phyloP scores from a whole-genome alignment of 306 rosid genomes.

The Glycine latifolia region DNA sequence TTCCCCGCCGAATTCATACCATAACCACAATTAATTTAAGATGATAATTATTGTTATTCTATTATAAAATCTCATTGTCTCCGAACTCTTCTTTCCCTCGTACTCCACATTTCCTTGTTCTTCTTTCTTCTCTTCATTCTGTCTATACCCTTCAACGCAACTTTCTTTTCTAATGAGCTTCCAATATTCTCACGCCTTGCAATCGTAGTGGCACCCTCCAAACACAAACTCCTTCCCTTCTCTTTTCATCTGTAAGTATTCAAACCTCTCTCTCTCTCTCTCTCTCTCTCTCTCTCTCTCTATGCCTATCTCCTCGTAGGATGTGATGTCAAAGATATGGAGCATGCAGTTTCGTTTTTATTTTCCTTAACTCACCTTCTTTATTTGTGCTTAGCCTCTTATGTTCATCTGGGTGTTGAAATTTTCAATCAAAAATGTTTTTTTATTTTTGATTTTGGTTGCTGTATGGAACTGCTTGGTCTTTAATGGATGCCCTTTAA shows the following conservation, averaged over 20 bases:
- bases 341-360: constrained; percentile 12
- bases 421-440: constrained; percentile 6
- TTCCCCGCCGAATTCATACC: background rate
- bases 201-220: background rate
- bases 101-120: background rate
- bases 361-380: constrained; percentile 19
- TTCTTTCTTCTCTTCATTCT: background rate
- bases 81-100: background rate
- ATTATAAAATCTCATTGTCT: background rate
- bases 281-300: background rate
- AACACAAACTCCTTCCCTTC: background rate
- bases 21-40: background rate
- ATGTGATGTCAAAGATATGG: background rate
- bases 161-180: background rate
- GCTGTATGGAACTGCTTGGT: background rate
- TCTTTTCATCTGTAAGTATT: constrained; percentile 44
- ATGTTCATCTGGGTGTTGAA: constrained; percentile 37
- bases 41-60: background rate
- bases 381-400: constrained; percentile 12
- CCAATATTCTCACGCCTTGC: background rate
- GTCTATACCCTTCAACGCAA: background rate
- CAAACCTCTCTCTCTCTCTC: constrained; percentile 21
- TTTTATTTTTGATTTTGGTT: background rate
- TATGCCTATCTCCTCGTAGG: background rate
- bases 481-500: background rate